Percentiles rank a stretch among this genome's conserved stretches.
Conservation (phyloP, 805 yeast species). For the Soucietia sequanensis region DNA sequence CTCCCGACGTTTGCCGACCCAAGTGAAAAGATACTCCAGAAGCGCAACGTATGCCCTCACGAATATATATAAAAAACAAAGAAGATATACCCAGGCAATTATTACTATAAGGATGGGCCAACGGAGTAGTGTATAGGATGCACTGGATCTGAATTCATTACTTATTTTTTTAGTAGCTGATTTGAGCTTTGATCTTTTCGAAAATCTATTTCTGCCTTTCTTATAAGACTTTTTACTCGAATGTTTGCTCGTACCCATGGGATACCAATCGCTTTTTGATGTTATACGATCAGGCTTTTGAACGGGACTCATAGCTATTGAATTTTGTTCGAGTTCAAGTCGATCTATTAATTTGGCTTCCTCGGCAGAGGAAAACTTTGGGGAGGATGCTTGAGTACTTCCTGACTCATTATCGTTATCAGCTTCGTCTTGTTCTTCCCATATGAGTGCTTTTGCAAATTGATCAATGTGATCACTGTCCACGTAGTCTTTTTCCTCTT, state of each 20-base stretch:
- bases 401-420: background rate
- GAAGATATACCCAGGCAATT: constrained; percentile 50
- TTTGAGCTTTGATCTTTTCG: background rate
- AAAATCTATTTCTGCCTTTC: constrained; percentile 1
- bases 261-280: constrained; percentile 29
- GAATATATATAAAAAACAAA: constrained; percentile 49
- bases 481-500: constrained; percentile 27
- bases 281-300: constrained; percentile 17
- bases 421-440: constrained; percentile 24
- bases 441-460: constrained; percentile 39
- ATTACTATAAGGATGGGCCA: constrained; percentile 63
- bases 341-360: background rate
- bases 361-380: too few relatives aligned
- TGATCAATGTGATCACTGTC: constrained; percentile 36
- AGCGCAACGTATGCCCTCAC: constrained; percentile 62
- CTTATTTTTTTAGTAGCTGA: constrained; percentile 10
- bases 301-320: constrained; percentile 1
- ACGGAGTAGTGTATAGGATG: constrained; percentile 45
- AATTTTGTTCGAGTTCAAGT: constrained; percentile 1
- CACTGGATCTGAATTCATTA: constrained; percentile 38
- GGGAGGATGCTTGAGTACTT: background rate
- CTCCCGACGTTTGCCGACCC: constrained; percentile 56
- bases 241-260: constrained; percentile 5
- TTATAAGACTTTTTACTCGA: too few relatives aligned
- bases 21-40: constrained; percentile 57